Evolutionary conservation across 495 filamentous ascomycete genomes (phyloP).

Genomic region (Annulohypoxylon moriforme): DNA sequence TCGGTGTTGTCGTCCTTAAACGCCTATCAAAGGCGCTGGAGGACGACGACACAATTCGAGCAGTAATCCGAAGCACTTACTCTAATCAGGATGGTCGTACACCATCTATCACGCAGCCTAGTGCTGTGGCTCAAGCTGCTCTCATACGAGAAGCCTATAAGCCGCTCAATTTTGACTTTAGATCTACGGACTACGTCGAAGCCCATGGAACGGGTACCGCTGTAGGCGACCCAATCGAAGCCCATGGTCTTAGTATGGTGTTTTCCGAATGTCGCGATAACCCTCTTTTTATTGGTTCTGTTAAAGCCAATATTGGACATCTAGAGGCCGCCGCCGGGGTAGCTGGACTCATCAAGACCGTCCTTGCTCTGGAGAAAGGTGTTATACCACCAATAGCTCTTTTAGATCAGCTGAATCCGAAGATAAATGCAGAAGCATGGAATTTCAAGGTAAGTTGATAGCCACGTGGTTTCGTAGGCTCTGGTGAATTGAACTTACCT

Average conservation of each 20-base stretch:
- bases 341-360: slow-evolving; percentile 60
- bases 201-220: slow-evolving; percentile 62
- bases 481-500: background rate
- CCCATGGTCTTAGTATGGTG: slow-evolving; percentile 20
- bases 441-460: background rate
- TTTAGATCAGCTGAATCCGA: background rate
- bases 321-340: slow-evolving; percentile 60
- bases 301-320: slow-evolving; percentile 65
- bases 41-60: slow-evolving; percentile 61
- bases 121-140: slow-evolving; percentile 61
- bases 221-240: slow-evolving; percentile 57
- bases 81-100: slow-evolving; percentile 57
- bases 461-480: too few species aligned
- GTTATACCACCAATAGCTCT: slow-evolving; percentile 35
- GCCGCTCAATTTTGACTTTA: slow-evolving; percentile 46
- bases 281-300: slow-evolving; percentile 56
- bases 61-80: slow-evolving; percentile 59
- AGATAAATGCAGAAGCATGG: background rate
- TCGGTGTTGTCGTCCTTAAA: slow-evolving; percentile 60
- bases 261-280: slow-evolving; percentile 25
- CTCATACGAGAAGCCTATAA: slow-evolving; percentile 64
- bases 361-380: slow-evolving; percentile 59
- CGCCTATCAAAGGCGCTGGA: slow-evolving; percentile 56
- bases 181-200: slow-evolving; percentile 54
- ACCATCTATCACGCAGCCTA: slow-evolving; percentile 67